Percentiles rank a stretch among this genome's conserved stretches.
Evolutionary conservation across 139 green algal species (phyloP).

Genomic region (Zygnema circumcarinatum): DNA sequence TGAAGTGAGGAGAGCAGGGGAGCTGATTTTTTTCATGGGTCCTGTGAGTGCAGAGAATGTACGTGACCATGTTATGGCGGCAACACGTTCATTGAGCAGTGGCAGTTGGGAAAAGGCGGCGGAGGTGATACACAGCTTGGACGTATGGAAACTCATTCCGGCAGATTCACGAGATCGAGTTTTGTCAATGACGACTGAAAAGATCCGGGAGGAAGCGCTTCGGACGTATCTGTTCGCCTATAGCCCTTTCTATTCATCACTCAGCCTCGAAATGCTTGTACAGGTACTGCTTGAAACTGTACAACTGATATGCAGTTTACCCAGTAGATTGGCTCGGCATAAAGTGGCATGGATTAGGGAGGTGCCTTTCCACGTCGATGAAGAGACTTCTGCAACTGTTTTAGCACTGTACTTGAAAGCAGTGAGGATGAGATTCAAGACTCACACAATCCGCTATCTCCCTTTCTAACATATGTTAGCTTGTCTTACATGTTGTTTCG

Average conservation of each 20-base stretch:
- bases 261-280: constrained; percentile 84
- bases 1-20: no score
- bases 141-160: constrained; percentile 57
- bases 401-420: no score
- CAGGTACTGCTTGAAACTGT: constrained; percentile 29
- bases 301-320: no score
- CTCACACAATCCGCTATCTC: no score
- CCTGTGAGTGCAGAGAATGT: constrained; percentile 93
- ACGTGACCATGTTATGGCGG: constrained; percentile 95
- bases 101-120: constrained; percentile 87
- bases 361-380: neutral
- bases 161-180: constrained; percentile 61
- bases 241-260: constrained; percentile 80
- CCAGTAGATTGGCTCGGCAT: no score
- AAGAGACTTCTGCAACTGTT: neutral
- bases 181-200: constrained; percentile 77
- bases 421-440: no score
- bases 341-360: neutral
- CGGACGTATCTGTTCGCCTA: constrained; percentile 93
- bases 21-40: no score
- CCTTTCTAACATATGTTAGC: no score
- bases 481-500: no score
- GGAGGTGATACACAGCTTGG: constrained; percentile 37
- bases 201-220: constrained; percentile 86
- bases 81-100: constrained; percentile 75